Evolutionary conservation across 225 moss, liverwort and hornwort species (phyloP), one percentile per base, ranked within the genome.

Genomic region (Neckera pumila): DNA sequence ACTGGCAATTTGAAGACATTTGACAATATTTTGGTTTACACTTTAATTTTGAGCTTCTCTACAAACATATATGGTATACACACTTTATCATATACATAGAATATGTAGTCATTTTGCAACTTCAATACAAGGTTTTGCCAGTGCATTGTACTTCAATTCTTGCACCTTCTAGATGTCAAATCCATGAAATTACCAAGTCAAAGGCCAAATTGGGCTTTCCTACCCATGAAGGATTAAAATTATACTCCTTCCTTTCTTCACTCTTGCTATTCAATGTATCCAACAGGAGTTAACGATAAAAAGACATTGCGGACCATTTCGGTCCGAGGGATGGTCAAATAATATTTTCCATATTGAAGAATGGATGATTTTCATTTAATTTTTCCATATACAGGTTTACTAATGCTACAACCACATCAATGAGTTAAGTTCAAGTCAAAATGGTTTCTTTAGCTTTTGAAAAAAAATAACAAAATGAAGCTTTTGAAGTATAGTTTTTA

Each of bases 271-370:
- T 19, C 6, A 10, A 36, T 19, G 19, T 34, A 34, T 1, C 9
- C 3, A 0, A 34, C 33, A 33, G 33, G 17, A 3, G 1, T 8
- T 9, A 64, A 64, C 5, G 4, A 9, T 18, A 3, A 1, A 34
- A 64, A 3, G 34, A 34, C 0, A 1, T 3, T 18, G 10, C 0
- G 1, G 1, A 34, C 64, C 5, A 64, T 34, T 64, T 34, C 2
- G 10, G 4, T 34, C 5, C 10, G 1, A 34, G 34, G 4, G 9
- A 10, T 64, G 10, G 9, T 34, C 9, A 64, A 64, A 18, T 3
- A 10, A 18, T 33, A 0, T 64, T 64, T 34, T 64, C 34, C 1
- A 10, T 18, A 33, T 5, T 34, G 10, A 64, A 64, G 34, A 17
- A 17, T 1, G 5, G 5, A 18, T 33, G 9, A 10, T 64, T 64